Conservation (phyloP, 1,284 basidiomycete genomes). For the Malassezia furfur region DNA sequence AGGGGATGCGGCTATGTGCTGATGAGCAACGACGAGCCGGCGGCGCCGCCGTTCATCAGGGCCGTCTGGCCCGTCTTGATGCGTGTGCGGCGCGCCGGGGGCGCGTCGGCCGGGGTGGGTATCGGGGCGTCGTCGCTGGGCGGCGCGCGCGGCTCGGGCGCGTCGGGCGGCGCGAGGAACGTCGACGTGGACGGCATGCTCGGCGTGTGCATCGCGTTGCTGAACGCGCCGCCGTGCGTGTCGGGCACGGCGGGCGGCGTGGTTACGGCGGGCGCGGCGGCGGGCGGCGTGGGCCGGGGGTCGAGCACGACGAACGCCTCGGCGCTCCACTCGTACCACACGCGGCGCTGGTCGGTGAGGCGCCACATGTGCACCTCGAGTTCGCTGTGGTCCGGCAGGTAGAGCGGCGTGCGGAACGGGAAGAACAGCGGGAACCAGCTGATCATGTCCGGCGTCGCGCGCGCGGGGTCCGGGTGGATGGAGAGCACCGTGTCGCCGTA, state of each 20-base stretch:
- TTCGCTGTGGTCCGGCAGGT: constrained; percentile 82
- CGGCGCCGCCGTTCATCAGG: constrained; percentile 78
- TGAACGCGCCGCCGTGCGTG: constrained; percentile 19
- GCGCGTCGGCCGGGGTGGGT: background rate
- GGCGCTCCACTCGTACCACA: constrained; percentile 99
- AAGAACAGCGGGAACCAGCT: constrained; percentile 99
- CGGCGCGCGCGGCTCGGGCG: background rate
- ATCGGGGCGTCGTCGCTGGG: background rate
- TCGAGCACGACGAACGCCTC: constrained; percentile 66
- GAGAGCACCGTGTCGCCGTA: constrained; percentile 81
- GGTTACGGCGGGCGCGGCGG: background rate
- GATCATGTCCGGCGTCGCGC: constrained; percentile 77
- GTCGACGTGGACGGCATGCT: constrained; percentile 22
- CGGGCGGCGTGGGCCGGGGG: background rate
- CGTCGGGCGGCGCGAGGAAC: background rate
- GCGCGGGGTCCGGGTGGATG: constrained; percentile 78
- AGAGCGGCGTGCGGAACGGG: constrained; percentile 77
- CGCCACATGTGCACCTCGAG: constrained; percentile 91
- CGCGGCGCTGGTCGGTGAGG: constrained; percentile 63
- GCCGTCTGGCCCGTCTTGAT: constrained; percentile 86
- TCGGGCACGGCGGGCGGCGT: constrained; percentile 8
- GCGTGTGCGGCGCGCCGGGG: constrained; percentile 22
- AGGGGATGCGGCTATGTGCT: constrained; percentile 27
- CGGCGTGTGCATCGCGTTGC: constrained; percentile 39
- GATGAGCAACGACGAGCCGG: constrained; percentile 84